Base-by-base conservation (phyloP, 83 land plant genomes). In the Picea mariana region DNA sequence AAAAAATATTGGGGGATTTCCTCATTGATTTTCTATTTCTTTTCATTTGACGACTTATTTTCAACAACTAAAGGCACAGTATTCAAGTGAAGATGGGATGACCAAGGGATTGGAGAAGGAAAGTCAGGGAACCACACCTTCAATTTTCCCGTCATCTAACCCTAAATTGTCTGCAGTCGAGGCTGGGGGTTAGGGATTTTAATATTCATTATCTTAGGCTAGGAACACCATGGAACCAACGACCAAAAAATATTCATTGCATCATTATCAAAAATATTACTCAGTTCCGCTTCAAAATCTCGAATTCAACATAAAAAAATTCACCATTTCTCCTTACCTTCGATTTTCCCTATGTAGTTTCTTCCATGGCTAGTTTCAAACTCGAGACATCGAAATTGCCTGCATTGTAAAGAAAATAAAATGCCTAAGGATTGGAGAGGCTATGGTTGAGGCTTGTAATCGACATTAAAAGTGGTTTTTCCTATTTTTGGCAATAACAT, bases 161-260 rank as follows among this genome's bases (percentile, higher is more conserved):
- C 23, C 52, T 47, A 72, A 71, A 71, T 71, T 40, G n/a, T 12
- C 9, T 0, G 18, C 75, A 40, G n/a, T 40, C 23, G 79, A 11
- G 24, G 27, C 42, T 15, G 34, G 27, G 26, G 42, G 38, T 15
- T 5, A 61, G 80, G 38, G 21, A 21, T 16, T 61, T 59, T 26
- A 20, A 16, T 38, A 58, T 84, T 85, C 84, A 87, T 79, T 81
- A 87, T 81, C 40, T 85, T 87, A 1, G 87, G 86, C 64, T 92
- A 77, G 27, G 90, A 88, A 26, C 89, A 40, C 92, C 92, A 90
- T 78, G 92, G 92, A 79, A 90, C 85, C 12, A 91, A 92, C 0
- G 94, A 92, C 3, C 84, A 90, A 72, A 85, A 91, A 4, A 92
- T 91, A 5, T 83, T 85, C 63, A 62, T 79, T 12, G 75, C 85